Evolutionary conservation across 2,329 filamentous ascomycete genomes (phyloP).

Genomic region (Aureobasidium sp.): DNA sequence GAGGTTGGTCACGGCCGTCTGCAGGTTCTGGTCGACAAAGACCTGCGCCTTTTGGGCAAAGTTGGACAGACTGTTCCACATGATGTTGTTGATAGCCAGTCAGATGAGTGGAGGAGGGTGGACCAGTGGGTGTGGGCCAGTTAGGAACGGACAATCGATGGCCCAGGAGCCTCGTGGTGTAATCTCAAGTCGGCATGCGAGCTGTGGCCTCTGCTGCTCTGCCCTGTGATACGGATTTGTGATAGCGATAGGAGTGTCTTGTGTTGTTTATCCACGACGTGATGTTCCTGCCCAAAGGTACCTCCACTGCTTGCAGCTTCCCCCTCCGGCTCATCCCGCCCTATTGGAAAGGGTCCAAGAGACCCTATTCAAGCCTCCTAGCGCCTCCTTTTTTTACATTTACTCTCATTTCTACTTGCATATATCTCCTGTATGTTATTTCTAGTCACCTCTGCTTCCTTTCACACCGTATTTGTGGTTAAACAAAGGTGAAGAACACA

Average conservation of each 20-base stretch:
- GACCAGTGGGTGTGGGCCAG: not conserved
- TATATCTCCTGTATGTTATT: no score
- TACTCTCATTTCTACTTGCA: not conserved
- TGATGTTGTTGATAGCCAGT: conserved; percentile 22
- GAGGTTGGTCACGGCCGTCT: conserved; percentile 50
- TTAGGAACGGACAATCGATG: not conserved
- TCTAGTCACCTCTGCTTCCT: not conserved
- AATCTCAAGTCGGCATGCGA: not conserved
- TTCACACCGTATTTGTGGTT: not conserved
- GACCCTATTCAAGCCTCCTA: not conserved
- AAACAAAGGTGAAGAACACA: not conserved
- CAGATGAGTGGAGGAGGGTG: not conserved
- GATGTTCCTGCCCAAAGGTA: not conserved
- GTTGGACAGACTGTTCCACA: conserved; percentile 61
- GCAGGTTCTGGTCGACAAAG: conserved; percentile 79
- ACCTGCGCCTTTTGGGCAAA: conserved; percentile 95
- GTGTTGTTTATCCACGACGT: not conserved
- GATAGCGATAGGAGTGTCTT: not conserved
- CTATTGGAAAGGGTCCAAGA: not conserved
- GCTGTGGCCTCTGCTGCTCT: not conserved
- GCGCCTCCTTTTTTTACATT: not conserved
- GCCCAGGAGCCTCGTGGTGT: not conserved
- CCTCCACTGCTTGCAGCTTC: not conserved
- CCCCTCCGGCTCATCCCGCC: conserved; percentile 1
- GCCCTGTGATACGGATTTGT: not conserved